Evolutionary conservation across 2,329 filamentous ascomycete genomes (phyloP), one percentile per base, ranked within the genome.

Genomic region (Sordariomycetes sp.): DNA sequence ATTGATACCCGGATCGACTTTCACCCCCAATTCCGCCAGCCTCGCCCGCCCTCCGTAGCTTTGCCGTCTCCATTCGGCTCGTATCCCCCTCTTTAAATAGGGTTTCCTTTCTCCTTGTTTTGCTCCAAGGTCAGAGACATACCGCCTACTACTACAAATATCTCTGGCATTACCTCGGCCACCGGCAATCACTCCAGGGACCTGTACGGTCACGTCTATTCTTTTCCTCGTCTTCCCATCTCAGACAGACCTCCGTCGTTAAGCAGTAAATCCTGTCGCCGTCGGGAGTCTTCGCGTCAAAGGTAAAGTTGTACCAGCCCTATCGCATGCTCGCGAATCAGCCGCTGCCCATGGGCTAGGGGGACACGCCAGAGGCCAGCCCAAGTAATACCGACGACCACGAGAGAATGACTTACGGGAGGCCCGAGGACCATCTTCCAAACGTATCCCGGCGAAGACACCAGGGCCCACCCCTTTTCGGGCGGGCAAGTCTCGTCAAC

Each of bases 231-330:
- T 55, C 54, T 46, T 55, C 54, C 35, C 54, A 46, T 34, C 54
- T 55, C 22, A 46, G 28, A n/a, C 35, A 55, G 35, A 55, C 54
- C 24, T 46, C 37, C 3, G 54, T 37, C 14, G 54, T 46, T 22
- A 55, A 16, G 28, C 35, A 46, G 14, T 55, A 55, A 14, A 55
- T 43, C 40, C 37, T 55, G 20, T 28, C 54, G 16, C 54, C 54
- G 7, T 12, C 20, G 7, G 22, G 3, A 55, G 54, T 55, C 54
- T 46, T 55, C 12, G 54, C 54, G 24, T 55, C 54, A 25, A 55
- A 55, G 32, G 35, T 55, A 25, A 55, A 55, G 37, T 55, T 55
- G 28, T 55, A 55, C 54, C 54, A 55, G 35, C 37, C 54, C 54
- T 55, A 24, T 55, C 18, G 12, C 37, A 43, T 43, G 12, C 4